Base-by-base conservation (phyloP, 768 basidiomycete genomes). In the Hericium erinaceus region DNA sequence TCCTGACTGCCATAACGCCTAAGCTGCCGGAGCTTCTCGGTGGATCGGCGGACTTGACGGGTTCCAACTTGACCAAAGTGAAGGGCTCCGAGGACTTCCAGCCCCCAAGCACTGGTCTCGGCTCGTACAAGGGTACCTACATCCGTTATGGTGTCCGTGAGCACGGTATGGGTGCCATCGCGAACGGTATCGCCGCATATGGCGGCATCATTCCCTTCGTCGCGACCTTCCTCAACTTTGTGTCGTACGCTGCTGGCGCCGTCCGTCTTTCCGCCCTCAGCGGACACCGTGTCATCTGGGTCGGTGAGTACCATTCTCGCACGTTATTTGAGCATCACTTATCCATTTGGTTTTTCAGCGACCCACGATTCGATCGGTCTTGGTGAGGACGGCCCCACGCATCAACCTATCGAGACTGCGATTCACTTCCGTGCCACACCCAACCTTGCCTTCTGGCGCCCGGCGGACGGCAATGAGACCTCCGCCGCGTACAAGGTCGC, bases 101-200 rank as follows among this genome's bases (percentile, higher is more conserved):
- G 72, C 89, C 82, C 44, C 88, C 89, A 18, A 84, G 78, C 74
- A 94, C 91, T 18, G 84, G 84, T 37, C 79, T 95, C 48, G 95
- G 95, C 58, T 78, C 70, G 58, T 95, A 93, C 72, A 73, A 83
- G 57, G 95, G 95, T 54, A 88, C 85, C 50, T 97, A 98, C 71
- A 83, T 98, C 70, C 89, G 94, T 56, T 98, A 89, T 75, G 95
- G 95, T 81, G 93, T 98, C 57, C 90, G 95, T 73, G 95, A 98
- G 72, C 95, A 98, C 72, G 95, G 78, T 64, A 98, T 97, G 94
- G 90, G 88, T 65, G 95, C 94, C 56, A 93, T 98, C 66, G 91
- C 86, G 63, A 97, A 97, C 70, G 94, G 94, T 69, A 70, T 95
- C 60, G 71, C 77, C 60, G 94, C 93, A 2, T 98, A 97, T 72